A percentile compares a stretch with the other conserved stretches of the same genome.
These are phyloP conservation scores for Zelonia costaricensis DNA, from an alignment of 208 protist species.

Conservation along the genomic window DNA sequence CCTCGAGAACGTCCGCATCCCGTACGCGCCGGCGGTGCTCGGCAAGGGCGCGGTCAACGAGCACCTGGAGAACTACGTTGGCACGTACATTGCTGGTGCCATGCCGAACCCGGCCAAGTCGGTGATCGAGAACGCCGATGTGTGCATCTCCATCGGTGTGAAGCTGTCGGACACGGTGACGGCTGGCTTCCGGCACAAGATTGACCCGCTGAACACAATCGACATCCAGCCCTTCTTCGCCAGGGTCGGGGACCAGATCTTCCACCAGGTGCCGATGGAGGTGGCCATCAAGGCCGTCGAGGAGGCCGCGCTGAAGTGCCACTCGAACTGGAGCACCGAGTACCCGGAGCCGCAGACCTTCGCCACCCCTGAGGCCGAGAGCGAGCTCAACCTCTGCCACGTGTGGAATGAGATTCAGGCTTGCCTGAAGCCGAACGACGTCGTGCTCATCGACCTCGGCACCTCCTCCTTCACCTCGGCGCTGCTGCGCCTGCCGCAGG, in stretches of 20 bases:
- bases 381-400: constrained; percentile 34
- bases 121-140: constrained; percentile 45
- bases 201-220: constrained; percentile 38
- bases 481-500: constrained; percentile 38
- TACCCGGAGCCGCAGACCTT: constrained; percentile 36
- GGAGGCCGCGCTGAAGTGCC: constrained; percentile 32
- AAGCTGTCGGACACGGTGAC: constrained; percentile 46
- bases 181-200: constrained; percentile 40
- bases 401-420: constrained; percentile 53
- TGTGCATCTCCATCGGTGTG: constrained; percentile 44
- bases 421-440: constrained; percentile 38
- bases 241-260: constrained; percentile 40
- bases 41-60: constrained; percentile 54
- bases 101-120: constrained; percentile 27
- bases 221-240: constrained; percentile 51
- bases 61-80: constrained; percentile 47
- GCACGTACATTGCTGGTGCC: constrained; percentile 42
- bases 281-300: constrained; percentile 36
- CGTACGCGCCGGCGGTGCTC: constrained; percentile 34
- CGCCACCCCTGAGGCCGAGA: constrained; percentile 1
- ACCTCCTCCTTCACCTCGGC: constrained; percentile 45
- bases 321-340: constrained; percentile 39
- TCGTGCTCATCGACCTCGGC: constrained; percentile 52
- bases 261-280: constrained; percentile 48
- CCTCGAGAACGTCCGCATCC: constrained; percentile 43